phyloP scores from a whole-genome alignment of 2,329 filamentous ascomycete species.

The Trichoderma atroviride region DNA sequence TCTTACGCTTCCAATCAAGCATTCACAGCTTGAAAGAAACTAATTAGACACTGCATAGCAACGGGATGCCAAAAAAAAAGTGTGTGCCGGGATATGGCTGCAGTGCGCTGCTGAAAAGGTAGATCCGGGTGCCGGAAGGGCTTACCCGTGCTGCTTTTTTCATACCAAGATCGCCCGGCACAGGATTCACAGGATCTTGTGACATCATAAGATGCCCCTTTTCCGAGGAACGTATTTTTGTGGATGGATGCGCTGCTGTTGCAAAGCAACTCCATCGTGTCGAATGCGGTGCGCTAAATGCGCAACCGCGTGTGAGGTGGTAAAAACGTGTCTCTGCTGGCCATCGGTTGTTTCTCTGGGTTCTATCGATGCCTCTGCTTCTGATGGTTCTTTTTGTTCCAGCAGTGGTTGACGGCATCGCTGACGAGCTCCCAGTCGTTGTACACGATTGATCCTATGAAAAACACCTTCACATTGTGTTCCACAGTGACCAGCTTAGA shows the following conservation, averaged over 20 bases:
- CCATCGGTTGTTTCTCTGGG: background rate
- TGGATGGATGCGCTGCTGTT: conserved; percentile 30
- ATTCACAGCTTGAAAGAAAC: background rate
- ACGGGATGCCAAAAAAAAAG: conserved; percentile 1
- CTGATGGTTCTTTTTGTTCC: conserved; percentile 49
- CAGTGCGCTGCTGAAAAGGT: background rate
- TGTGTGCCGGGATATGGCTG: background rate
- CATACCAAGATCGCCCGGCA: conserved; percentile 5
- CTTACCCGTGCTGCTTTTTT: background rate
- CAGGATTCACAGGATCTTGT: conserved; percentile 30
- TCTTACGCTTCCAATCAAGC: background rate
- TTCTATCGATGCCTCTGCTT: conserved; percentile 35
- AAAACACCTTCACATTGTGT: conserved; percentile 60
- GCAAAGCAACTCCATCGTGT: conserved; percentile 23
- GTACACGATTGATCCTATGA: conserved; percentile 52
- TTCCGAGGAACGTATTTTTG: conserved; percentile 39
- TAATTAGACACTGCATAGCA: background rate
- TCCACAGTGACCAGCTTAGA: conserved; percentile 59
- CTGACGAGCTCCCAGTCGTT: conserved; percentile 47
- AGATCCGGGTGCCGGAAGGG: background rate
- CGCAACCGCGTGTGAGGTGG: conserved; percentile 16
- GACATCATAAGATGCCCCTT: conserved; percentile 6
- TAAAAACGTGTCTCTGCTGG: conserved; percentile 29
- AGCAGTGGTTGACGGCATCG: conserved; percentile 53
- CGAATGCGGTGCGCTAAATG: conserved; percentile 22